A percentile compares a stretch with the other conserved stretches of the same genome.
Evolutionary conservation across 2,329 filamentous ascomycete species (phyloP).

Genomic region (Dactylellina cionopaga): DNA sequence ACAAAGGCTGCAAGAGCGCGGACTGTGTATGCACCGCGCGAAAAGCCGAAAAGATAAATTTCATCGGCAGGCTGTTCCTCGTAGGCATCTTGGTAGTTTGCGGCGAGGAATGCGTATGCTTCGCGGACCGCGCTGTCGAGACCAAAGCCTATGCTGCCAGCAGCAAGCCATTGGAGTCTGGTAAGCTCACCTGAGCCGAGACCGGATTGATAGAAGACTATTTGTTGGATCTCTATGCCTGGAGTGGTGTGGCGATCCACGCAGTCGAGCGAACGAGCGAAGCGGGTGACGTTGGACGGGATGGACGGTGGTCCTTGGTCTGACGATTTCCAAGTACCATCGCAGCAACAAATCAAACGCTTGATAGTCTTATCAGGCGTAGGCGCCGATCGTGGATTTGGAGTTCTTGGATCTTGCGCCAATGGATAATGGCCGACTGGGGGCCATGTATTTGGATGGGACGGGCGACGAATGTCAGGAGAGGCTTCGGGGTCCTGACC

Average conservation of each 20-base stretch:
- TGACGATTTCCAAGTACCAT: conserved; percentile 58
- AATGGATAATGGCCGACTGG: conserved; percentile 39
- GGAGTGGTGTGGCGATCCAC: conserved; percentile 61
- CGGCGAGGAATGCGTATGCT: conserved; percentile 60
- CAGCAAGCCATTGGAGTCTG: conserved; percentile 54
- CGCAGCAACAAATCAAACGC: conserved; percentile 60
- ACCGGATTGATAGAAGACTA: conserved; percentile 61
- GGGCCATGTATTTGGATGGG: conserved; percentile 41
- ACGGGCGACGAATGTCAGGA: conserved; percentile 28
- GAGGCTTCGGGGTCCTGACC: conserved; percentile 29
- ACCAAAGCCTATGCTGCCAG: conserved; percentile 58
- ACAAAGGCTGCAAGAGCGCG: conserved; percentile 58
- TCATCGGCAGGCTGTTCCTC: conserved; percentile 59
- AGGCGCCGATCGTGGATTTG: conserved; percentile 45
- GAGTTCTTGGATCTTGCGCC: conserved; percentile 45
- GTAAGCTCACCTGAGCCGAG: conserved; percentile 58
- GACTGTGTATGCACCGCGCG: conserved; percentile 61
- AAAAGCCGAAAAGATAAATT: conserved; percentile 60
- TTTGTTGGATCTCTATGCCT: conserved; percentile 62
- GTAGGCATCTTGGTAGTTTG: conserved; percentile 58
- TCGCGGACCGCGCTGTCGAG: conserved; percentile 59
- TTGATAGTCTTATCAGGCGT: conserved; percentile 53
- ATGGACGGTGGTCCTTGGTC: conserved; percentile 53
- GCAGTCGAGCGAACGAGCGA: conserved; percentile 53
- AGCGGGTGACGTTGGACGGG: conserved; percentile 56